Base-by-base conservation (phyloP, 202 grass and related monocot genomes). In the Digitaria exilis region DNA sequence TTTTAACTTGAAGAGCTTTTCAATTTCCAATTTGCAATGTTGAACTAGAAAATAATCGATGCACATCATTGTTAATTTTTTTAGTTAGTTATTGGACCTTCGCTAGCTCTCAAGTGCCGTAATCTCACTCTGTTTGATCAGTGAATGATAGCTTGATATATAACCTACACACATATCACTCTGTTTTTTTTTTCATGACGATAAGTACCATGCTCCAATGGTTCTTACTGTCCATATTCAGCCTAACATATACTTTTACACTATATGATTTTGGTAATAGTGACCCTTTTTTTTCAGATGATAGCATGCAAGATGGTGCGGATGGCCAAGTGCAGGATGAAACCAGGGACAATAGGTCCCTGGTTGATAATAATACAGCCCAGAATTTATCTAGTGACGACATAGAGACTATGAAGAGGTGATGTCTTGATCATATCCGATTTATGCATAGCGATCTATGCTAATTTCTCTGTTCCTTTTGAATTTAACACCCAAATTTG, bases 351-450 rank as follows among this genome's bases (percentile, higher is more conserved):
- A 98, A 98, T 83, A 90, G 96, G 75, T 86, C 84, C 73, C 83
- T 98, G 65, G 75, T 98, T 24, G 96, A 98, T 65, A 98, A 98
- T 55, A 98, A 98, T 25, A 96, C 83, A 2, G 96, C 96, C 15
- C 96, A 98, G 80, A 96, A 75, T 91, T 82, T 98, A 64, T 98
- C 93, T 25, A 90, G 83, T 22, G 83, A 94, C 63, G 96, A 98
- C 85, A 98, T 98, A 14, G 93, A 98, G 12, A 79, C 93, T 26
- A 90, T 98, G 96, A 79, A 83, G 76, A 93, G 93, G 96, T 96
- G 76, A 84, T 41, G 28, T 25, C 52, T 59, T 26, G 9, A n/a
- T 75, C 34, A 24, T 70, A 19, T 42, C 61, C 28, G 17, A 4
- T 5, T 44, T 87, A 1, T 19, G 19, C 28, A n/a, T 9, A 32